A percentile compares a stretch with the other conserved stretches of the same genome.
These are phyloP conservation scores for Irpex sp. DNA, from an alignment of 1,284 basidiomycete species.

Conservation along the genomic window DNA sequence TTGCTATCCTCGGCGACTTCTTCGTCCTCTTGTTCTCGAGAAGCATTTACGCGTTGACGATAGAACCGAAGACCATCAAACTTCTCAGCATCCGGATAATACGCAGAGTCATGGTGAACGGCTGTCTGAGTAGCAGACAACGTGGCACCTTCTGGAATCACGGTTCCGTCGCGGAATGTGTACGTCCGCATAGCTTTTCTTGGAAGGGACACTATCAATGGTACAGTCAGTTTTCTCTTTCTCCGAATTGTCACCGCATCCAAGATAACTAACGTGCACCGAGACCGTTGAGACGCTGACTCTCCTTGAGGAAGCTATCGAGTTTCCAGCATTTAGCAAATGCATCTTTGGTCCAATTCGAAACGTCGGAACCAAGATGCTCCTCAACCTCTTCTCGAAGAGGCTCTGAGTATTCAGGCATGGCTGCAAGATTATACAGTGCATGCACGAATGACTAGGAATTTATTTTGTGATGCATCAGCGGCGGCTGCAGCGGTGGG, in stretches of 20 bases:
- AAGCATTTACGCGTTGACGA: neutral
- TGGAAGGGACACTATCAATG: neutral
- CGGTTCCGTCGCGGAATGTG: constrained; percentile 1
- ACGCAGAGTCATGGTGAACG: neutral
- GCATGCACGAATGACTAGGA: neutral
- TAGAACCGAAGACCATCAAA: constrained; percentile 3
- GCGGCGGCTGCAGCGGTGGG: neutral
- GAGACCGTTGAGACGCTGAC: neutral
- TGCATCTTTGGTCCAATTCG: neutral
- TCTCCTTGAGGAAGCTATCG: constrained; percentile 3
- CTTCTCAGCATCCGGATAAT: neutral
- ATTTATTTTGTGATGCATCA: neutral
- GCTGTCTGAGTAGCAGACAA: neutral
- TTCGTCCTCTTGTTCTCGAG: neutral
- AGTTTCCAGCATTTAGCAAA: constrained; percentile 1
- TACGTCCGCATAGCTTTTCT: neutral
- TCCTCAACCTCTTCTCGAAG: neutral
- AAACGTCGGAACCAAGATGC: neutral
- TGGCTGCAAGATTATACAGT: neutral
- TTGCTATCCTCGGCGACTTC: neutral
- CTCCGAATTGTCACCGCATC: neutral
- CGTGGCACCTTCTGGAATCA: neutral
- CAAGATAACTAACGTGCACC: neutral
- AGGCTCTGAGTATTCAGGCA: neutral
- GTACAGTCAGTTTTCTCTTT: neutral